Evolutionary conservation across 257 asterid genomes (phyloP).

Genomic region (Primulina huaijiensis): DNA sequence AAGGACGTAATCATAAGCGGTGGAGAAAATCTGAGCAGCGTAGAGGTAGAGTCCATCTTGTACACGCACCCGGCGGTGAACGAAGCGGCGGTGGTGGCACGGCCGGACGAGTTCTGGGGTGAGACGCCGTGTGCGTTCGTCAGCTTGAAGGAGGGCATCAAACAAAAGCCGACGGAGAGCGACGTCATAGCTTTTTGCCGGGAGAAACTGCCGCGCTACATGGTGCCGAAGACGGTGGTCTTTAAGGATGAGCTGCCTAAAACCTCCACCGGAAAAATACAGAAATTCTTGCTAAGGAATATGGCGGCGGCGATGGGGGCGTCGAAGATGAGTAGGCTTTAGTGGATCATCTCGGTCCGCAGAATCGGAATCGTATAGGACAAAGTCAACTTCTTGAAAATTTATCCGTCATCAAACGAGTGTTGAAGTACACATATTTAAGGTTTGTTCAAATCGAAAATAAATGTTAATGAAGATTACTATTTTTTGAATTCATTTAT

Average conservation of each 20-base stretch:
- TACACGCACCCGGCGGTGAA: constrained; percentile 28
- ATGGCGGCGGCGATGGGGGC: constrained; percentile 16
- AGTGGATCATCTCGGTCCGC: not conserved
- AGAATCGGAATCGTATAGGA: no score
- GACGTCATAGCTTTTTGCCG: constrained; percentile 26
- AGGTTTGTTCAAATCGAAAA: no score
- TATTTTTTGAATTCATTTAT: no score
- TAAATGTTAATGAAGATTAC: no score
- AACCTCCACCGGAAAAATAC: constrained; percentile 33
- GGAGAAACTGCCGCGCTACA: constrained; percentile 27
- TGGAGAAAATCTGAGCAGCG: constrained; percentile 35
- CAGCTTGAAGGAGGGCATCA: constrained; percentile 14
- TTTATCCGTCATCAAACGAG: no score
- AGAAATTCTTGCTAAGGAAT: constrained; percentile 29
- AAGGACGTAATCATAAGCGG: constrained; percentile 27
- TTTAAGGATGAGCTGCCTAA: constrained; percentile 30
- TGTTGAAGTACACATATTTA: no score
- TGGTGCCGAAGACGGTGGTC: constrained; percentile 32
- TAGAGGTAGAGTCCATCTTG: constrained; percentile 33
- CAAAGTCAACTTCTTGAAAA: no score
- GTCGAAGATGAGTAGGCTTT: not conserved
- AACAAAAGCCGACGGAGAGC: constrained; percentile 22
- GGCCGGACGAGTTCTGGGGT: constrained; percentile 33
- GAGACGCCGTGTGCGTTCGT: constrained; percentile 36
- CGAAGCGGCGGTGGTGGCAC: constrained; percentile 37